Base-by-base conservation (phyloP, 1,284 basidiomycete species). In the Austroboletus novae-zelandiae region DNA sequence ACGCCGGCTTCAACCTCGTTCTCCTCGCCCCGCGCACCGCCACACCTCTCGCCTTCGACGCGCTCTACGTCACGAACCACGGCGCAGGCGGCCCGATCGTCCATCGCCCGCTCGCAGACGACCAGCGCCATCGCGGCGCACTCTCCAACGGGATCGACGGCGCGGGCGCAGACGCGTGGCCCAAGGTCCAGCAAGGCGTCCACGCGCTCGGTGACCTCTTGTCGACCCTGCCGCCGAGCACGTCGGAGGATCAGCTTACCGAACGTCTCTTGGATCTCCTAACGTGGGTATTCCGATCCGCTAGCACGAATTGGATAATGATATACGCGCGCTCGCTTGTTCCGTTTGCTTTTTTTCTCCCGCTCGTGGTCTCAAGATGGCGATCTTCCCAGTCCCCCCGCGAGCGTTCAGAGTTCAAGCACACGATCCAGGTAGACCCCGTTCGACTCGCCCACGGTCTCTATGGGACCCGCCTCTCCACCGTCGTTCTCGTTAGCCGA, bases 1-100 rank as follows among this genome's bases (percentile, higher is more conserved):
- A 82, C 62, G 84, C 87, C 39, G 89, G 89, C 4, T 91, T 91
- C 75, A 91, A 91, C 65, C 64, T 91, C 34, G 72, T 90, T 51
- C 76, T 89, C 59, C 69, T 88, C 58, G 64, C 76, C 34, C 34
- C 34, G 11, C 15, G 15, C 34, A 35, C 31, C 9, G 9, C 31
- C 31, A 32, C 31, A n/a, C 34, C 20, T 5, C 20, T 84, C 44
- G 58, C 63, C 17, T 81, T 80, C 59, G 76, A 81, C 54, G 76
- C 77, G 32, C 64, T 72, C 31, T 71, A 80, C 55, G 74, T 86
- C 47, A 87, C 86, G 29, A 91, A 91, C 63, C 76, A 72, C 55
- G 86, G 86, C 31, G 83, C 78, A 25, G 83, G 84, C 43, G 81
- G 84, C 30, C 61, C 57, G 23, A 73, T 91, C 57, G 69, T 70